Percentiles rank a stretch among this genome's conserved stretches.
Evolutionary conservation across 768 basidiomycete genomes (phyloP).

Genomic region (Tricholomella constricta): DNA sequence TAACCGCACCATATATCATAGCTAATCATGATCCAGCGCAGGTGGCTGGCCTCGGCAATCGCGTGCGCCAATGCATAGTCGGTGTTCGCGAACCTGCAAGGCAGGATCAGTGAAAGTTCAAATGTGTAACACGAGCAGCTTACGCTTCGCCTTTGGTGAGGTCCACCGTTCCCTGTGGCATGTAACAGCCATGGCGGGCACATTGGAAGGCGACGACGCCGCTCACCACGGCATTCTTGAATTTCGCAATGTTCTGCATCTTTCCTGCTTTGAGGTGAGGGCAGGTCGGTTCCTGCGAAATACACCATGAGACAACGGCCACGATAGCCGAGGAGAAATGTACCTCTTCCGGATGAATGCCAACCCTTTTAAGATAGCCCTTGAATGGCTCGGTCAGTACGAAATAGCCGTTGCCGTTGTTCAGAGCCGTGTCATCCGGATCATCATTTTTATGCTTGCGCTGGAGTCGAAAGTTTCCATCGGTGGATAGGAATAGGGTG

Average conservation of each 20-base stretch:
- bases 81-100: constrained; percentile 20
- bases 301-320: not conserved
- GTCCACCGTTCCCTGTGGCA: constrained; percentile 25
- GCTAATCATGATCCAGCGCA: constrained; percentile 22
- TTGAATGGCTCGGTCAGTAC: constrained; percentile 14
- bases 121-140: not conserved
- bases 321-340: not conserved
- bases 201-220: constrained; percentile 30
- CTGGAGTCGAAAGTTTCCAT: constrained; percentile 30
- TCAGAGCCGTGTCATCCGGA: constrained; percentile 29
- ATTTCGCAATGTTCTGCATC: constrained; percentile 29
- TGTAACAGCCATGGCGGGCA: constrained; percentile 29
- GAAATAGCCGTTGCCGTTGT: constrained; percentile 28
- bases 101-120: not conserved
- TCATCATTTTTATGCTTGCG: constrained; percentile 27
- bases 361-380: constrained; percentile 17
- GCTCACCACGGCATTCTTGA: constrained; percentile 27
- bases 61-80: constrained; percentile 25
- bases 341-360: not conserved
- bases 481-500: constrained; percentile 26
- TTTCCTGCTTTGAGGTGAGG: constrained; percentile 25
- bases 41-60: constrained; percentile 1
- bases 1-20: constrained; percentile 31
- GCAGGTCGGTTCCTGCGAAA: constrained; percentile 23
- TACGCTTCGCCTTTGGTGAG: constrained; percentile 29